Evolutionary conservation across 768 basidiomycete genomes (phyloP).

Genomic region (Piloderma croceum): DNA sequence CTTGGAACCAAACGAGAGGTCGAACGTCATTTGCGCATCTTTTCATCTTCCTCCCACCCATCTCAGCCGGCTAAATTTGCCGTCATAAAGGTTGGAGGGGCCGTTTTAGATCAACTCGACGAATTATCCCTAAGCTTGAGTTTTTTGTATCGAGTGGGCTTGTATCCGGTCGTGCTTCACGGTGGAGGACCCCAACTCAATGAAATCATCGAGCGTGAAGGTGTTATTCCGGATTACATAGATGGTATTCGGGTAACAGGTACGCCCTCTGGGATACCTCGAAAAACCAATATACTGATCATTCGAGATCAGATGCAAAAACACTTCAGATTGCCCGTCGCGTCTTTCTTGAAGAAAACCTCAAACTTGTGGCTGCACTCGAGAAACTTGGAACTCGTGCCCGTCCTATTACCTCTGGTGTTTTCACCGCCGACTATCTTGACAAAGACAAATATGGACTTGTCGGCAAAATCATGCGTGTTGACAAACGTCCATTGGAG

Average conservation of each 20-base stretch:
- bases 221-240: conserved; percentile 92
- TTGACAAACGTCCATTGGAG: conserved; percentile 96
- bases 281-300: background rate
- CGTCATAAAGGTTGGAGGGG: conserved; percentile 97
- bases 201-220: conserved; percentile 86
- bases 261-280: conserved; percentile 30
- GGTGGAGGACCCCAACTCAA: conserved; percentile 96
- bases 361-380: conserved; percentile 88
- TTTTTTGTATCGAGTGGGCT: conserved; percentile 93
- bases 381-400: conserved; percentile 95
- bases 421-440: conserved; percentile 95
- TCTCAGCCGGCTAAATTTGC: conserved; percentile 92
- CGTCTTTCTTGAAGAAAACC: conserved; percentile 96
- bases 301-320: conserved; percentile 62
- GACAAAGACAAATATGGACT: conserved; percentile 92
- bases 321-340: conserved; percentile 92
- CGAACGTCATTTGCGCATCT: conserved; percentile 96
- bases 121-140: conserved; percentile 93
- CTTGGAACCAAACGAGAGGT: conserved; percentile 97
- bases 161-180: conserved; percentile 97
- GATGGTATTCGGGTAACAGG: conserved; percentile 97
- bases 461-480: conserved; percentile 90
- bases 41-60: conserved; percentile 87
- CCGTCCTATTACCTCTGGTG: conserved; percentile 94
- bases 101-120: conserved; percentile 86